Percentiles rank a stretch among this genome's conserved stretches.
phyloP scores from a whole-genome alignment of 441 rosid species.

The Dalechampia spathulata region DNA sequence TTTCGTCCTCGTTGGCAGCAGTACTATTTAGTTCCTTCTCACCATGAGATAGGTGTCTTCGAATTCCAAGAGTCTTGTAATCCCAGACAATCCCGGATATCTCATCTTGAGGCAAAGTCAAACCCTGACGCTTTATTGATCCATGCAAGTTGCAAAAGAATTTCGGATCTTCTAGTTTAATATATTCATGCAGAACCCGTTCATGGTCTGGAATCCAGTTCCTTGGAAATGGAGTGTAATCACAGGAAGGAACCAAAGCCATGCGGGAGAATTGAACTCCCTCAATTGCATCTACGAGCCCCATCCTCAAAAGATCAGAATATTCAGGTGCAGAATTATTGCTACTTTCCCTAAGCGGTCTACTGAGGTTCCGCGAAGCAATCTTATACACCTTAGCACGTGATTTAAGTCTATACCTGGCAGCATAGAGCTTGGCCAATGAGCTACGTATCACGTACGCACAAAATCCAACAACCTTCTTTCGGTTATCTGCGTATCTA shows the following conservation, averaged over 20 bases:
- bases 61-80: conserved; percentile 74
- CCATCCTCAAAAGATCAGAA: conserved; percentile 95
- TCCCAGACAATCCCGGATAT: conserved; percentile 79
- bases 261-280: conserved; percentile 91
- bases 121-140: conserved; percentile 53
- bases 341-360: conserved; percentile 74
- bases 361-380: conserved; percentile 84
- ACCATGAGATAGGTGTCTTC: conserved; percentile 37
- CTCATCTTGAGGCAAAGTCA: conserved; percentile 82
- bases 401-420: conserved; percentile 89
- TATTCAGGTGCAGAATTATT: conserved; percentile 90
- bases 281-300: conserved; percentile 93
- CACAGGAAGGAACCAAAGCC: conserved; percentile 92
- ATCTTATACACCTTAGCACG: conserved; percentile 91
- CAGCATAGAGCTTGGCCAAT: conserved; percentile 91
- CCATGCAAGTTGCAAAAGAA: conserved; percentile 64
- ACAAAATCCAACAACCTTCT: conserved; percentile 94
- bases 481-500: conserved; percentile 85
- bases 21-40: conserved; percentile 32
- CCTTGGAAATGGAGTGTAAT: conserved; percentile 85
- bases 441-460: conserved; percentile 95
- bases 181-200: conserved; percentile 66
- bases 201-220: conserved; percentile 92
- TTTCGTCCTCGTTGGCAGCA: conserved; percentile 16
- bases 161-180: conserved; percentile 70